These are phyloP conservation scores for Helotiales sp. DNA, from an alignment of 2,329 filamentous ascomycete genomes.

Conservation along the genomic window DNA sequence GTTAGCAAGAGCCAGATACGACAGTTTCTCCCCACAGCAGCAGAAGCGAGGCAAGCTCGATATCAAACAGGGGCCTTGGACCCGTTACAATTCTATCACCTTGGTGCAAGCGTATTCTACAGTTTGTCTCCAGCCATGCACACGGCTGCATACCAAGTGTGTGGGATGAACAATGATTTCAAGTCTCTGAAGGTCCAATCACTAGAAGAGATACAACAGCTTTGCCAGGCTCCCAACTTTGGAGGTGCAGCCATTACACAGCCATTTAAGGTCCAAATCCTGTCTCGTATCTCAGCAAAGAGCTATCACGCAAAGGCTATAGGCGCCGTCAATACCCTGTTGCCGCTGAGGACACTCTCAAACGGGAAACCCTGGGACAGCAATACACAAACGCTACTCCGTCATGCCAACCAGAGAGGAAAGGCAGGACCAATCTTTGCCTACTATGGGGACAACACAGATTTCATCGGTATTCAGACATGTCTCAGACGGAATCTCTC, in stretches of 20 bases:
- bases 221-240: constrained; percentile 66
- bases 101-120: constrained; percentile 71
- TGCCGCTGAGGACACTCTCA: constrained; percentile 57
- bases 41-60: constrained; percentile 63
- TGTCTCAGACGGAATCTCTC: constrained; percentile 72
- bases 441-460: constrained; percentile 77
- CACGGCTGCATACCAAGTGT: constrained; percentile 64
- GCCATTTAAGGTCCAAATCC: constrained; percentile 73
- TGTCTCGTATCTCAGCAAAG: constrained; percentile 63
- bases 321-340: constrained; percentile 74
- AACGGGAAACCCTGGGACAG: constrained; percentile 50
- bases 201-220: constrained; percentile 60
- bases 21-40: constrained; percentile 48
- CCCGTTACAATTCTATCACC: constrained; percentile 70
- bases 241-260: constrained; percentile 71
- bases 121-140: constrained; percentile 79
- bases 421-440: constrained; percentile 66
- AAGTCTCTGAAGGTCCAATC: constrained; percentile 62
- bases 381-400: constrained; percentile 35
- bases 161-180: constrained; percentile 70
- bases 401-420: constrained; percentile 53
- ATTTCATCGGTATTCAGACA: constrained; percentile 77
- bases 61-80: constrained; percentile 63
- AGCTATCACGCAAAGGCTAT: constrained; percentile 74
- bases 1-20: constrained; percentile 38